Conservation (phyloP, 1,139 yeast species). For the Suhomyces guaymorum region DNA sequence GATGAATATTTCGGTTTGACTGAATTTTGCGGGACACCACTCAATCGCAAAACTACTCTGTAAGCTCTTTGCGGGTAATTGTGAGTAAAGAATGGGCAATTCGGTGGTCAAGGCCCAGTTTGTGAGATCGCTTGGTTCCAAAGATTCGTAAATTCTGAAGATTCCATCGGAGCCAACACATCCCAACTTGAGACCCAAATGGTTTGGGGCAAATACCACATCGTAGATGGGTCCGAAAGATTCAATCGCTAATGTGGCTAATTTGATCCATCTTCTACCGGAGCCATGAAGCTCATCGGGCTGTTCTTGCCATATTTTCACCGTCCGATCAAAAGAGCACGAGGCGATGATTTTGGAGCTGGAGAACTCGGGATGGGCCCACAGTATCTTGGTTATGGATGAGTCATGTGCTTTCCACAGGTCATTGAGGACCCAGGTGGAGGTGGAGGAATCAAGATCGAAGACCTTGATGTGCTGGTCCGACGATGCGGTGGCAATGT, state of each 20-base stretch:
- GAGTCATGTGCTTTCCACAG: slow-evolving; percentile 97
- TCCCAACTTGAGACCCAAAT: slow-evolving; percentile 79
- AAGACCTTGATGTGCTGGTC: slow-evolving; percentile 91
- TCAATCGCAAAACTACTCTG: slow-evolving; percentile 86
- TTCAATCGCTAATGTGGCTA: slow-evolving; percentile 74
- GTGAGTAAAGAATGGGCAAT: slow-evolving; percentile 61
- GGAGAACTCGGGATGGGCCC: slow-evolving; percentile 96
- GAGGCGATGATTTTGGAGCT: slow-evolving; percentile 72
- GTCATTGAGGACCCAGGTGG: slow-evolving; percentile 77
- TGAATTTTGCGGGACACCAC: slow-evolving; percentile 92
- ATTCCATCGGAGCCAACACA: slow-evolving; percentile 91
- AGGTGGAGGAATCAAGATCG: slow-evolving; percentile 57
- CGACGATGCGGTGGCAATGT: slow-evolving; percentile 87
- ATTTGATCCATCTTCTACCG: slow-evolving; percentile 78
- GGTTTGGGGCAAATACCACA: slow-evolving; percentile 85
- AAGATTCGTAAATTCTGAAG: slow-evolving; percentile 80
- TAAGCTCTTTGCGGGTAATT: slow-evolving; percentile 70
- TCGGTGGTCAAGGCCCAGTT: slow-evolving; percentile 82
- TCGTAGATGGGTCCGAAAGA: slow-evolving; percentile 89
- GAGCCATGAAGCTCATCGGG: slow-evolving; percentile 72
- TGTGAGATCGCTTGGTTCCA: slow-evolving; percentile 82
- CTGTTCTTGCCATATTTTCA: slow-evolving; percentile 89
- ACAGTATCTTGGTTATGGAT: slow-evolving; percentile 73
- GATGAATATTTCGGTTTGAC: slow-evolving; percentile 70
- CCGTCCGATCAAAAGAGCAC: slow-evolving; percentile 86